A percentile compares a stretch with the other conserved stretches of the same genome.
Evolutionary conservation across 768 basidiomycete species (phyloP).

Genomic region (Candolleomyces aberdarensis): DNA sequence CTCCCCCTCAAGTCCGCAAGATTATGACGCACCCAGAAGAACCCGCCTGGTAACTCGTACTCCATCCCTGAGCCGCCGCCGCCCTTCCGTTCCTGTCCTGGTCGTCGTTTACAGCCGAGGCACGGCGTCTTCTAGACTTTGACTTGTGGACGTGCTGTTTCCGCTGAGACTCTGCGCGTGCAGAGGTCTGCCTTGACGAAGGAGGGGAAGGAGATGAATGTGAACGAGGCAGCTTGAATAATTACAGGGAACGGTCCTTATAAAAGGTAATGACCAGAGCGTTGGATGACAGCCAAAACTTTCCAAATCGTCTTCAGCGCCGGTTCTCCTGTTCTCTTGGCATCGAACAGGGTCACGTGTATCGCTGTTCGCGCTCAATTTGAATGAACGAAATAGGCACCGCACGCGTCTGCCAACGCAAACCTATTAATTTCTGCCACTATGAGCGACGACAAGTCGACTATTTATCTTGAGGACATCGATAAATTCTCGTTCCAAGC

Average conservation of each 20-base stretch:
- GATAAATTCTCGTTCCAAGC: constrained; percentile 15
- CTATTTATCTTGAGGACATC: constrained; percentile 47
- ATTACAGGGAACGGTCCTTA: constrained; percentile 1
- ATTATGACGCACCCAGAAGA: constrained; percentile 61
- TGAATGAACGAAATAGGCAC: background rate
- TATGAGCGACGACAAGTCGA: constrained; percentile 4
- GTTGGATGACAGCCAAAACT: background rate
- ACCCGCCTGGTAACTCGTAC: constrained; percentile 84
- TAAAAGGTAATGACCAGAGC: background rate
- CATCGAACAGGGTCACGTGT: too few relatives aligned
- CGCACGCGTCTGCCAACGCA: background rate
- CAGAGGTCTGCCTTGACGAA: constrained; percentile 42
- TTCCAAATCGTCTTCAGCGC: background rate
- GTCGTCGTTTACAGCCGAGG: constrained; percentile 20
- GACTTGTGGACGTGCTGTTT: constrained; percentile 33
- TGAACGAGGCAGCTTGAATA: constrained; percentile 73
- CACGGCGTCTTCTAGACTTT: constrained; percentile 32
- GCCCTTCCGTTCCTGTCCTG: constrained; percentile 8
- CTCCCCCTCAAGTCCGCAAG: background rate
- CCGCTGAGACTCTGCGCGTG: constrained; percentile 46
- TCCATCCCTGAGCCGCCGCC: constrained; percentile 55
- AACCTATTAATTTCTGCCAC: background rate
- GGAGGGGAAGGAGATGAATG: constrained; percentile 76
- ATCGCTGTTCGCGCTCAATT: too few relatives aligned
- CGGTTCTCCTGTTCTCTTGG: too few relatives aligned